These are phyloP conservation scores for Pleoardoris graminearum DNA, from an alignment of 2,329 filamentous ascomycete genomes.

Conservation along the genomic window DNA sequence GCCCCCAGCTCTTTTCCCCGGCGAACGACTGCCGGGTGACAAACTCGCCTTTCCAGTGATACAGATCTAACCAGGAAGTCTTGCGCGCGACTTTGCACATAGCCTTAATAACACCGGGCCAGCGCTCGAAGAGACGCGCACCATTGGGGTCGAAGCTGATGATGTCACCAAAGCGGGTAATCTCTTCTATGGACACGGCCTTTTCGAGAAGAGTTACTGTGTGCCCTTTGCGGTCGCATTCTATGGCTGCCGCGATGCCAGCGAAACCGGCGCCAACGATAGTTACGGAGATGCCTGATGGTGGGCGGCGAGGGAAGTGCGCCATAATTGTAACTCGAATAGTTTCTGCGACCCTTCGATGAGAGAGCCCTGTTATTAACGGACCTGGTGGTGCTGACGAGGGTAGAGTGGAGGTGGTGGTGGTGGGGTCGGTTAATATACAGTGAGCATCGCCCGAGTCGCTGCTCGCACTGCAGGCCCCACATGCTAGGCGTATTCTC, in stretches of 20 bases:
- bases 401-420: neutral
- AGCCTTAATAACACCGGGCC: conserved; percentile 51
- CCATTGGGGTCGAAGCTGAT: conserved; percentile 65
- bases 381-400: conserved; percentile 1
- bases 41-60: conserved; percentile 64
- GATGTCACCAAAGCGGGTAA: conserved; percentile 64
- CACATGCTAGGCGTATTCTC: neutral
- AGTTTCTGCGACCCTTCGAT: too few species aligned
- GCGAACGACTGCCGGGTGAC: conserved; percentile 58
- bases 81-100: conserved; percentile 57
- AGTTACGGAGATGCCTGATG: conserved; percentile 45
- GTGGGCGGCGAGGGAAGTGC: conserved; percentile 21
- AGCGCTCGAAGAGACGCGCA: conserved; percentile 61
- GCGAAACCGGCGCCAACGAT: conserved; percentile 60
- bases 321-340: conserved; percentile 12
- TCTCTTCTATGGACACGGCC: conserved; percentile 52
- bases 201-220: conserved; percentile 60
- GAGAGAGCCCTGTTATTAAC: neutral
- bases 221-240: conserved; percentile 65
- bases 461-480: conserved; percentile 2
- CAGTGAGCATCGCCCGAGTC: neutral
- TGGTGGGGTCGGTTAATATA: conserved; percentile 8
- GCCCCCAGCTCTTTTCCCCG: conserved; percentile 47
- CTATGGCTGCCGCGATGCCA: conserved; percentile 65
- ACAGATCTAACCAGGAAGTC: conserved; percentile 61